These are phyloP conservation scores for Suhomyces vadensis DNA, from an alignment of 805 yeast species.

Conservation along the genomic window DNA sequence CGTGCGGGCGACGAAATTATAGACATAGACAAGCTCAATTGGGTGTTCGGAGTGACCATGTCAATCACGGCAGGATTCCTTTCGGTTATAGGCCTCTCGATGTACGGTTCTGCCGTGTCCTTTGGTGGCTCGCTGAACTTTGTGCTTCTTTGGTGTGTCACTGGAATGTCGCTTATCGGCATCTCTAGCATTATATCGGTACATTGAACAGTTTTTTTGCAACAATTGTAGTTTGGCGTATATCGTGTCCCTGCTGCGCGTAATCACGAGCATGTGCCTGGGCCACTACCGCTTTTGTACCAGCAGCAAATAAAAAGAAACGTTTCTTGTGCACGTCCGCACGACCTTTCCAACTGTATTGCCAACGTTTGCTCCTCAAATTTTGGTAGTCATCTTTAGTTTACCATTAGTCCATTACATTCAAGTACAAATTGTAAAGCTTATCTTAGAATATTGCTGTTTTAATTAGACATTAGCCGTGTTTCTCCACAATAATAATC, in stretches of 20 bases:
- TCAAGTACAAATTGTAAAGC: no score
- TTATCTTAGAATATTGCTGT: no score
- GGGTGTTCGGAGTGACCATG: conserved; percentile 62
- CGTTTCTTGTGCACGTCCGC: not conserved
- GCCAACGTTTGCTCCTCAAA: conserved; percentile 3
- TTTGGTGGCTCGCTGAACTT: conserved; percentile 71
- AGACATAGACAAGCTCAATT: conserved; percentile 33
- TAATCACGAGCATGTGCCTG: not conserved
- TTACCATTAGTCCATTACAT: no score
- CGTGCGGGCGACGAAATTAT: conserved; percentile 27
- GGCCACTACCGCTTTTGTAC: no score
- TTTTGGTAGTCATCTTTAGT: no score
- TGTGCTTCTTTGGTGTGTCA: conserved; percentile 58
- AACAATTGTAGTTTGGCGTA: conserved; percentile 1
- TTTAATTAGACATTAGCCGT: not conserved
- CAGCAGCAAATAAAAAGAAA: not conserved
- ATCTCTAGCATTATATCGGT: conserved; percentile 37
- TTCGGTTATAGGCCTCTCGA: conserved; percentile 76
- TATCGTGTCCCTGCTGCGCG: conserved; percentile 1
- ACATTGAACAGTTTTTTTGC: not conserved
- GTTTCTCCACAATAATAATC: not conserved
- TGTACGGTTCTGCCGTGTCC: conserved; percentile 80
- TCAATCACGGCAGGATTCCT: conserved; percentile 83
- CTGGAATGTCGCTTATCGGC: conserved; percentile 61
- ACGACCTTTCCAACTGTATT: not conserved